A percentile compares a stretch with the other conserved stretches of the same genome.
These are phyloP conservation scores for Pterulicium gracile DNA, from an alignment of 1,284 basidiomycete species.

Conservation along the genomic window DNA sequence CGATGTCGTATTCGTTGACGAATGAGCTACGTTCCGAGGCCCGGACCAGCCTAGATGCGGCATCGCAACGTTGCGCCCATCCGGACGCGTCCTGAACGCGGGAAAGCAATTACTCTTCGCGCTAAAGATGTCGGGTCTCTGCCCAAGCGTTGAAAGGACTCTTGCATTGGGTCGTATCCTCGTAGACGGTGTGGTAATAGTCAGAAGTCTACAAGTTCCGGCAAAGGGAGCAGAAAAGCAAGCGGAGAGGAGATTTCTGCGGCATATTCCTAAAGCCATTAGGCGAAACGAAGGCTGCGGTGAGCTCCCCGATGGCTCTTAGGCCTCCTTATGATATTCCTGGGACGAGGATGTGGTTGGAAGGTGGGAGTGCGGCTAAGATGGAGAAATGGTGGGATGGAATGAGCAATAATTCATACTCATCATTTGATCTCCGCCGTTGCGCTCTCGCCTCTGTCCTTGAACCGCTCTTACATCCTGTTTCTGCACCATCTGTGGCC, in stretches of 20 bases:
- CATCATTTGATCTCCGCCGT: no score
- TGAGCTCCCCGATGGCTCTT: neutral
- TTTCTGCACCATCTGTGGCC: no score
- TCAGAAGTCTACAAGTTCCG: neutral
- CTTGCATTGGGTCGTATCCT: neutral
- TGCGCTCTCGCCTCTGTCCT: no score
- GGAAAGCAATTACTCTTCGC: no score
- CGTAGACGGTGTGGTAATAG: neutral
- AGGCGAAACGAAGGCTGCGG: neutral
- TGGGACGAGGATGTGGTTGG: neutral
- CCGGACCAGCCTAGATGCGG: neutral
- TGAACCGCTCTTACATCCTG: no score
- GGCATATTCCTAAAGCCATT: neutral
- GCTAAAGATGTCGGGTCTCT: no score
- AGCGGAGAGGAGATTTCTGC: neutral
- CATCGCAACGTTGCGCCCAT: neutral
- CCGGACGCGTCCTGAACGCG: no score
- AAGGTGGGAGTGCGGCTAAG: neutral
- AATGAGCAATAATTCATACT: constrained; percentile 2
- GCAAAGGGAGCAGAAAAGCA: neutral
- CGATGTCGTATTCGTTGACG: neutral
- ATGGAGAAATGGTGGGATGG: neutral
- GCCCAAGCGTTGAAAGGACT: neutral
- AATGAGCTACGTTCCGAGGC: neutral
- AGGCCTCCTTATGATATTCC: neutral